Percentiles rank a stretch among this genome's conserved stretches.
These are phyloP conservation scores for Physocladia obscura DNA, from an alignment of 192 early-diverging fungal species.

Conservation along the genomic window DNA sequence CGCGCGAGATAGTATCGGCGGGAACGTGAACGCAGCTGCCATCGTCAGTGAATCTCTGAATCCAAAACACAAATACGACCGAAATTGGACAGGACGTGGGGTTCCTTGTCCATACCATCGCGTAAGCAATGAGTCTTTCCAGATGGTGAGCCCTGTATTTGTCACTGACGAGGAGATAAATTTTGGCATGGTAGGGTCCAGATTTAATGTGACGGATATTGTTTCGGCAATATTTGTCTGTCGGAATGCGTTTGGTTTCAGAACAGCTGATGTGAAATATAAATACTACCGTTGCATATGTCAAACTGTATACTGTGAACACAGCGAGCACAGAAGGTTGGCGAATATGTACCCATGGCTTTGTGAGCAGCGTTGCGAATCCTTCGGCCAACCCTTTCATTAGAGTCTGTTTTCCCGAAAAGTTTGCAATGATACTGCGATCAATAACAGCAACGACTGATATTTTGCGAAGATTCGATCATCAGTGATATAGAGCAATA, in stretches of 20 bases:
- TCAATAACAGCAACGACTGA: constrained; percentile 49
- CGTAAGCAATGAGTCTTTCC: constrained; percentile 48
- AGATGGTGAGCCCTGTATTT: constrained; percentile 44
- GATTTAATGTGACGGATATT: constrained; percentile 24
- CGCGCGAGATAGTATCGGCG: constrained; percentile 26
- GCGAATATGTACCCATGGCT: constrained; percentile 29
- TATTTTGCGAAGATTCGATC: not conserved
- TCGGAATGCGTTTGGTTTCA: not conserved
- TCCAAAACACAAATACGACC: constrained; percentile 36
- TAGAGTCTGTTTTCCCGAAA: constrained; percentile 40
- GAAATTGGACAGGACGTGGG: constrained; percentile 32
- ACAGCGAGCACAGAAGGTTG: constrained; percentile 42
- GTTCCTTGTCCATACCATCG: constrained; percentile 42
- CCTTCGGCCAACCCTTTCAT: constrained; percentile 29
- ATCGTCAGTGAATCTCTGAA: constrained; percentile 47
- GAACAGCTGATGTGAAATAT: not conserved
- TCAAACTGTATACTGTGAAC: constrained; percentile 41
- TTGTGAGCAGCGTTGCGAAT: constrained; percentile 30
- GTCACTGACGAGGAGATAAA: constrained; percentile 38
- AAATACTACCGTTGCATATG: constrained; percentile 38
- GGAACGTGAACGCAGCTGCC: constrained; percentile 49
- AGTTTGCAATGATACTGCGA: constrained; percentile 48
- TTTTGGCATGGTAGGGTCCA: constrained; percentile 40
- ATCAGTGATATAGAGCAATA: too few species aligned
- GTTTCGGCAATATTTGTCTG: constrained; percentile 44